Evolutionary conservation across 306 rosid species (phyloP).

Genomic region (Acmispon strigosus): DNA sequence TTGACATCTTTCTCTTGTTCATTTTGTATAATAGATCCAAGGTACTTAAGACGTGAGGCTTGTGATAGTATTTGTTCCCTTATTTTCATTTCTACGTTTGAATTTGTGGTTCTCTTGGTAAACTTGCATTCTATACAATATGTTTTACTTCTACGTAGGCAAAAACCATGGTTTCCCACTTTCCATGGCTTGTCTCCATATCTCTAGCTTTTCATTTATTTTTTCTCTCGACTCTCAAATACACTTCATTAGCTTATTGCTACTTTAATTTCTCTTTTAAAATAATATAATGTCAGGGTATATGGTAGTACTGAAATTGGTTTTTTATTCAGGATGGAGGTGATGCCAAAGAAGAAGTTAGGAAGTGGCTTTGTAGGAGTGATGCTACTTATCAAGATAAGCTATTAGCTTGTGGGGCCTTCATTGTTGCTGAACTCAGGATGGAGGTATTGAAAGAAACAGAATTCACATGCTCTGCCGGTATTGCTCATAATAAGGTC

Average conservation of each 20-base stretch:
- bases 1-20: too few species aligned
- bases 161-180: too few species aligned
- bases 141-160: too few species aligned
- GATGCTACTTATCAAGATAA: conserved; percentile 70
- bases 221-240: not conserved
- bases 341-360: conserved; percentile 52
- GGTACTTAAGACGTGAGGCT: too few species aligned
- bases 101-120: too few species aligned
- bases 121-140: too few species aligned
- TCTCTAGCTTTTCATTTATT: too few species aligned
- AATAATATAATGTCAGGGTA: not conserved
- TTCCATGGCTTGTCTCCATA: too few species aligned
- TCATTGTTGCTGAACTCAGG: conserved; percentile 86
- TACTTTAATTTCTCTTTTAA: not conserved
- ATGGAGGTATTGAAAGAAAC: conserved; percentile 84
- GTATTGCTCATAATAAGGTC: conserved; percentile 96
- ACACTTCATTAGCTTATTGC: not conserved
- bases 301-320: conserved; percentile 13
- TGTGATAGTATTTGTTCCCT: too few species aligned
- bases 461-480: conserved; percentile 95
- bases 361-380: conserved; percentile 62
- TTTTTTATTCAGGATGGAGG: conserved; percentile 49
- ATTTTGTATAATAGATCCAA: too few species aligned
- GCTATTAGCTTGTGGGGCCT: conserved; percentile 86
- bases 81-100: too few species aligned